Evolutionary conservation across 495 filamentous ascomycete genomes (phyloP).

Genomic region (Podospora sp.): DNA sequence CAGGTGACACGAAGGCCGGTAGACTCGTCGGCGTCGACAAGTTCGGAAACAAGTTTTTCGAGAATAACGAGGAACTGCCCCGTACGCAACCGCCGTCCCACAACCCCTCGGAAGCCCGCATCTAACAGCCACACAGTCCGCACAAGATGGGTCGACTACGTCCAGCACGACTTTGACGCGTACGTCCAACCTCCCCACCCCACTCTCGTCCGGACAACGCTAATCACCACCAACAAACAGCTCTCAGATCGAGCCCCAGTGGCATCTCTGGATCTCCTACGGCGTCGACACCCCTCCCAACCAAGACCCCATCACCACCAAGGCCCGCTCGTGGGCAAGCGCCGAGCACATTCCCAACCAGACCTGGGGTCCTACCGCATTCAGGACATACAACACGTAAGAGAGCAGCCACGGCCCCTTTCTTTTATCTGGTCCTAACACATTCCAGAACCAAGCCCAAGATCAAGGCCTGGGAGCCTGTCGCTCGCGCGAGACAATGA

Average conservation of each 20-base stretch:
- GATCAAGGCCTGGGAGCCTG: slow-evolving; percentile 43
- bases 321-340: slow-evolving; percentile 72
- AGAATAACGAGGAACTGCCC: slow-evolving; percentile 94
- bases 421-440: slow-evolving; percentile 1
- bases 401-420: slow-evolving; percentile 38
- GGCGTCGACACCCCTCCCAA: slow-evolving; percentile 83
- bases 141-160: slow-evolving; percentile 98
- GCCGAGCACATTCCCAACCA: slow-evolving; percentile 70
- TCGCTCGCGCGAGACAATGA: slow-evolving; percentile 37
- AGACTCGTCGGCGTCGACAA: slow-evolving; percentile 81
- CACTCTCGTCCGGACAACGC: not conserved
- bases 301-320: slow-evolving; percentile 70
- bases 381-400: slow-evolving; percentile 91
- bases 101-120: not conserved
- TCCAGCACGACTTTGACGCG: slow-evolving; percentile 81
- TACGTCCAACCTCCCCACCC: slow-evolving; percentile 43
- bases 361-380: slow-evolving; percentile 75
- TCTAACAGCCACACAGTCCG: slow-evolving; percentile 62
- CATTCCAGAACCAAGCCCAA: slow-evolving; percentile 42
- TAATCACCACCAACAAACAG: slow-evolving; percentile 38
- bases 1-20: slow-evolving; percentile 96
- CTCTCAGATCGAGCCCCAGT: slow-evolving; percentile 90
- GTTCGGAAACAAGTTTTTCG: slow-evolving; percentile 96
- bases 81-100: slow-evolving; percentile 55
- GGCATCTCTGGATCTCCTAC: slow-evolving; percentile 98